Percentiles rank a stretch among this genome's conserved stretches.
These are phyloP conservation scores for Aegilops longissima DNA, from an alignment of 176 grass and related monocot genomes.

Conservation along the genomic window DNA sequence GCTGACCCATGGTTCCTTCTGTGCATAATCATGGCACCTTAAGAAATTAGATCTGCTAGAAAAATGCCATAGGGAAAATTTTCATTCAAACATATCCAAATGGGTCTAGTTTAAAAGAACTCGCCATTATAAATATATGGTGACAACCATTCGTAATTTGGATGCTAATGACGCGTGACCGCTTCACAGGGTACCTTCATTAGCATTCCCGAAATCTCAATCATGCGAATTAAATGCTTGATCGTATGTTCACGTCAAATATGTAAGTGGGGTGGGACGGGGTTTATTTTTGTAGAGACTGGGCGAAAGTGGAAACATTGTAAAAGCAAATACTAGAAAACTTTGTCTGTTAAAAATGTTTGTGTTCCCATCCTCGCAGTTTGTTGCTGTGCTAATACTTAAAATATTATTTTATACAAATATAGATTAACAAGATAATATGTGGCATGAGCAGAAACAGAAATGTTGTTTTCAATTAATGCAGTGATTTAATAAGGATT, in stretches of 20 bases:
- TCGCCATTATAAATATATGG: background rate
- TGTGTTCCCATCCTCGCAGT: background rate
- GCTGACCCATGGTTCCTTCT: background rate
- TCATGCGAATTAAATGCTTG: constrained; percentile 17
- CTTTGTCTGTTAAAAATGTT: background rate
- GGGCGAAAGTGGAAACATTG: background rate
- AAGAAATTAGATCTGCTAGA: background rate
- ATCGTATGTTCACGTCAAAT: constrained; percentile 11
- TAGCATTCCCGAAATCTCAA: background rate
- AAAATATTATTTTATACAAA: background rate
- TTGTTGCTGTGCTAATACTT: background rate
- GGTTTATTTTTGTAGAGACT: background rate
- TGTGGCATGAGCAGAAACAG: background rate
- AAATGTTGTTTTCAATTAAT: background rate
- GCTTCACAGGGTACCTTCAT: background rate
- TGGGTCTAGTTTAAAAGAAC: background rate
- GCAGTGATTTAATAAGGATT: background rate
- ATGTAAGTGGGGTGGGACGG: background rate
- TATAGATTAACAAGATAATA: background rate
- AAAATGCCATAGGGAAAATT: background rate
- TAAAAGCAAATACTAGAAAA: background rate
- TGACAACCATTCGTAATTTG: background rate
- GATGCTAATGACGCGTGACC: background rate
- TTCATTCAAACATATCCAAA: background rate
- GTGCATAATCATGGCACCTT: background rate